Evolutionary conservation across 495 filamentous ascomycete genomes (phyloP).

Genomic region (Lophiotrema nucula): DNA sequence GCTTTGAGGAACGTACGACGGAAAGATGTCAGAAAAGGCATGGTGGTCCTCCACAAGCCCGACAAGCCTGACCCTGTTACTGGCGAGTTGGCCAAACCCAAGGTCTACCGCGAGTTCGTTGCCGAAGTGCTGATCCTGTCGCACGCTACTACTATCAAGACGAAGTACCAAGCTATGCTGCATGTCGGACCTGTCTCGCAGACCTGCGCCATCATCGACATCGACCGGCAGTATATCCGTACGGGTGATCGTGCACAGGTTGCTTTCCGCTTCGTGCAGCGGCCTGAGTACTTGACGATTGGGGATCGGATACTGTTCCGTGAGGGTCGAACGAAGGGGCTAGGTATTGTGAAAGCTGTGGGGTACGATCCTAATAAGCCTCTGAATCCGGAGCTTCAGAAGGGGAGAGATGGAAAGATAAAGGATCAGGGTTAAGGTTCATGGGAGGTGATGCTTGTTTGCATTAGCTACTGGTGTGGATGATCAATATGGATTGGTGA

Average conservation of each 20-base stretch:
- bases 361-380: conserved; percentile 75
- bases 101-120: conserved; percentile 88
- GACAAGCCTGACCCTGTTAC: conserved; percentile 49
- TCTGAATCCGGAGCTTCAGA: conserved; percentile 39
- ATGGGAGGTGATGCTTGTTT: background rate
- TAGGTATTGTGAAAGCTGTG: conserved; percentile 89
- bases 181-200: conserved; percentile 95
- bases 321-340: conserved; percentile 90
- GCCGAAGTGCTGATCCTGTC: conserved; percentile 95
- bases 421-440: background rate
- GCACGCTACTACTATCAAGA: conserved; percentile 98
- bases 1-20: conserved; percentile 80
- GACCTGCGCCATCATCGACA: conserved; percentile 95
- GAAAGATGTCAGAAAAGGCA: conserved; percentile 96
- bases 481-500: too few species aligned
- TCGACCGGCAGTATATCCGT: conserved; percentile 91
- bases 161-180: conserved; percentile 97
- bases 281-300: conserved; percentile 88
- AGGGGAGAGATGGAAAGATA: conserved; percentile 1
- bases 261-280: conserved; percentile 90
- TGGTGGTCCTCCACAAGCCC: conserved; percentile 89
- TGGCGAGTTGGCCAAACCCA: conserved; percentile 48
- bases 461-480: background rate
- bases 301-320: conserved; percentile 91
- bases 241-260: conserved; percentile 90